Evolutionary conservation across 768 basidiomycete species (phyloP), one percentile per base, ranked within the genome.

Genomic region (Podaxis sp.): DNA sequence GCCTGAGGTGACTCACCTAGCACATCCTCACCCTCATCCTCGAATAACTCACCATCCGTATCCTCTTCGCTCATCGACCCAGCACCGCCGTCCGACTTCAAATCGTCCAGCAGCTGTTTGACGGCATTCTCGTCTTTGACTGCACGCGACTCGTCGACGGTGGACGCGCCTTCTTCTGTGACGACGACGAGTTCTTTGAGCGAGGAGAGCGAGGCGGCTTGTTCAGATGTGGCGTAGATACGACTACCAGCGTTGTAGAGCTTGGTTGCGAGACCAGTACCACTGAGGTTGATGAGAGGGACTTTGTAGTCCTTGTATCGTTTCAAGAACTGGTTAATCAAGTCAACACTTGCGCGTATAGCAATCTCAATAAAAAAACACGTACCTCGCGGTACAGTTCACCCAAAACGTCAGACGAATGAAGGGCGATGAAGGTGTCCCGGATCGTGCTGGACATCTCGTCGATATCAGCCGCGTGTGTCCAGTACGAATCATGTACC

Each of bases 401-500:
- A 22, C 76, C 76, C 4, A 99, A 83, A 7, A 99, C 86, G 71
- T 96, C 89, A 7, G 91, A 90, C 17, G 90, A 90, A 74, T 99
- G 96, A 15, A 99, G 82, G 0, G 90, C 87, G 62, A 99, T 91
- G 74, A 99, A 99, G 0, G 93, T 94, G 49, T 96, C 91, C 30
- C 96, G 90, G 69, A 99, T 96, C 68, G 91, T 82, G 52, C 79
- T 81, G 0, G 93, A 91, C 95, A 99, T 96, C 56, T 86, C 77
- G 75, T 97, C 93, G 58, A 98, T 89, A 66, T 82, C 84, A 50
- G 78, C 84, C 0, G 97, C 90, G 71, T 99, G 97, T 3, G 96
- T 98, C 97, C 97, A 99, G 76, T 98, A 99, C 0, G 97, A 99
- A 72, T 99, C 97, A 71, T 99, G 97, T 11, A 99, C 97, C 0